Evolutionary conservation across 2,329 filamentous ascomycete species (phyloP), one percentile per base, ranked within the genome.

Genomic region (Penicillium sp.): DNA sequence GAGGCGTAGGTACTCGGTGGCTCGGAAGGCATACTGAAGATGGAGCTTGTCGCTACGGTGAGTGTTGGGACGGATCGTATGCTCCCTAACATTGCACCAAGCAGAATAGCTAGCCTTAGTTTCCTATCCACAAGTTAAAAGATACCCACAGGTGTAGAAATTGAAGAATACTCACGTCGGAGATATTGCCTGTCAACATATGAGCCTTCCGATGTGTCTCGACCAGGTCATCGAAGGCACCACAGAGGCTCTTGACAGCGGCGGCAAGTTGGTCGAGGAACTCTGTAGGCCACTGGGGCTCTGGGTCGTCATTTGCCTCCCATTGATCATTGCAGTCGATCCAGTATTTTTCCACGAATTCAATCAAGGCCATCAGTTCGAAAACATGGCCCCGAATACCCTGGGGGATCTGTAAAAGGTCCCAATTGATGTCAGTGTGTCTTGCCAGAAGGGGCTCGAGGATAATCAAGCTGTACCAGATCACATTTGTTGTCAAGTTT

Each of bases 361-460:
- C 2, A 5, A 43, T 10, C 23, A 43, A 43, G 15, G 23, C 41
- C 41, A 43, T 43, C 13, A n/a, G 8, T 12, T 43, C 23, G 3
- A 43, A 27, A n/a, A 12, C 21, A 3, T 43, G 41, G 4, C 41
- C 41, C 8, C 8, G 13, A 6, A 43, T 25, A n/a, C 41, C 41
- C 41, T 12, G 23, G 2, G 15, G 23, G 2, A 43, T 3, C 23
- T 43, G 15, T 2, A 12, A 0, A n/a, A 43, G 3, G 4, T 17
- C 2, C 7, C 41, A 42, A 42, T 9, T 0, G 7, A 10, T 25
- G 21, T 43, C 3, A 43, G 41, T 7, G 2, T 43, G 2, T 17
- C 3, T 9, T 42, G 4, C 2, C 1, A n/a, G 13, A 25, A 17
- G 13, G 1, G 13, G 1, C 5, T 25, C 15, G 9, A 2, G 0